Evolutionary conservation across 2,329 filamentous ascomycete species (phyloP), one percentile per base, ranked within the genome.

Genomic region (Tolypocladium guangdongense): DNA sequence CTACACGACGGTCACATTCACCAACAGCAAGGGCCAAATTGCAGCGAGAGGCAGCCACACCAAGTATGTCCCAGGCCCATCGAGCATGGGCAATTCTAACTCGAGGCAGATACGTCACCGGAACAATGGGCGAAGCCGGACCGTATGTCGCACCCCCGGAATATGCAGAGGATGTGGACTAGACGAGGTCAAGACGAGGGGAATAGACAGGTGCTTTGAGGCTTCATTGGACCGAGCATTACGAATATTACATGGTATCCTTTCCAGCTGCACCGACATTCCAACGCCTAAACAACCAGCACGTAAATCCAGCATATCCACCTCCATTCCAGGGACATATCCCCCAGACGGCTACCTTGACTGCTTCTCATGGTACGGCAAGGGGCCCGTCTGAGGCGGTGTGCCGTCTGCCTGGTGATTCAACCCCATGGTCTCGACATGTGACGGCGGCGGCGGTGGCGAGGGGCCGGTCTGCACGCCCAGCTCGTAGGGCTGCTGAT

Each of bases 11-110:
- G 71, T 86, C 18, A 74, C 75, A 0, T 86, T 86, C 57, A 75
- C 68, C 51, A 84, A 85, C 56, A 68, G 67, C 50, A 77, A 81
- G 55, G 81, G 81, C 7, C 75, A 85, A 45, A 63, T 85, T 4
- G 77, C 80, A 12, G 82, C 82, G 0, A 69, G 82, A 48, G 82
- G 82, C 45, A 85, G 81, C 58, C 82, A 86, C 62, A 86, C 82
- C 16, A 86, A 86, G 82, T 84, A 61, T 63, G 74, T 58, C 36
- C 3, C 7, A 22, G 41, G 7, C 4, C 33, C 2, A 27, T 8
- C 35, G 5, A 35, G 3, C 5, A 14, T 20, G 18, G 33, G 30
- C 47, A 38, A 48, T 45, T 16, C 55, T 62, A n/a, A 62, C 30
- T 3, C 2, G 7, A 6, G 14, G 1, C 27, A 78, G 75, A 61